Base-by-base conservation (phyloP, 352 stramenopile species). In the Globisporangium okanoganense region DNA sequence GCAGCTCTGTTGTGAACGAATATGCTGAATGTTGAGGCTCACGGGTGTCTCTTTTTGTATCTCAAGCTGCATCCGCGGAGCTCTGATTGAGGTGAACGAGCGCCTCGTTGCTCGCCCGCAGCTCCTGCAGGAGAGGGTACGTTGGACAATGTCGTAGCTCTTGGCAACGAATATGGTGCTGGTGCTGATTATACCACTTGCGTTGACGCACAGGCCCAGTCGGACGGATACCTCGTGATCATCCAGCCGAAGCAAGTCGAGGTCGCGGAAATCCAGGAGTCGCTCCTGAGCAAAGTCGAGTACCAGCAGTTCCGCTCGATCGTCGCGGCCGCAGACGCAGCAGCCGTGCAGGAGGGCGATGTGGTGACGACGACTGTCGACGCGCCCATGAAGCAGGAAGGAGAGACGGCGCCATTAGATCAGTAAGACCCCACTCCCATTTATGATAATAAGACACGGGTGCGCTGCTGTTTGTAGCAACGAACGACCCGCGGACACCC, bases 221-320 rank as follows among this genome's bases (percentile, higher is more conserved):
- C 84, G 33, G 82, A 93, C 36, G 86, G 84, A 24, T 95, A 88
- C 44, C 65, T 95, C 35, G 73, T 88, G 48, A 91, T 95, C 60
- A 79, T 92, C 47, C 86, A 92, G 62, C 86, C 86, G 2, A 95
- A 95, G 71, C 79, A 84, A 9, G 66, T 75, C 5, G 86, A 95
- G 56, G 65, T 93, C 0, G 74, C 81, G 2, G 83, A 92, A 60
- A 95, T 95, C 53, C 86, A 95, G 64, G 72, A 81, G 62, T 92
- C 79, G 36, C 73, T 95, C 29, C 70, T 93, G n/a, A 79, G 73
- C 29, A 91, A 92, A 64, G 69, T 75, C 16, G 86, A 93, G 66
- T 93, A 90, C 70, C 71, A 79, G 52, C 76, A 88, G 54, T 90
- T 87, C 52, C 82, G 82, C 12, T 68, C 70, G 5, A 76, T 87